phyloP scores from a whole-genome alignment of 2,329 filamentous ascomycete genomes.

The Venturia aucupariae region DNA sequence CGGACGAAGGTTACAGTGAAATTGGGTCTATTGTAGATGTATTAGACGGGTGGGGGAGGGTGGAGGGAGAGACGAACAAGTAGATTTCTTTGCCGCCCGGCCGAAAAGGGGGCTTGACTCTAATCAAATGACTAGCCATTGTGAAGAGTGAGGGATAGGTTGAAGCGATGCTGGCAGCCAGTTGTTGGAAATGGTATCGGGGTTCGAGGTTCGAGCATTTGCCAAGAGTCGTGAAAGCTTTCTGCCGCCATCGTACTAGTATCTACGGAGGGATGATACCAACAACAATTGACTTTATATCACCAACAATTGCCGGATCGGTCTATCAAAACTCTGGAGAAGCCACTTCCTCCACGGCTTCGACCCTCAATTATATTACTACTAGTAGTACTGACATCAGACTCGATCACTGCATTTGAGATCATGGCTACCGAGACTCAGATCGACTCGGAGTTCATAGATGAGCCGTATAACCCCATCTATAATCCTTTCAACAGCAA shows the following conservation, averaged over 20 bases:
- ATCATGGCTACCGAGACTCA: slow-evolving; percentile 3
- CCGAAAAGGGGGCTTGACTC: neutral
- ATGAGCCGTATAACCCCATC: slow-evolving; percentile 40
- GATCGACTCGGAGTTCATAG: neutral
- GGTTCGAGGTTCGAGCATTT: neutral
- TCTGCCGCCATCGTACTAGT: neutral
- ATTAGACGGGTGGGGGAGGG: neutral
- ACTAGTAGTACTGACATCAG: too few relatives aligned
- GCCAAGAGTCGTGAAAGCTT: neutral
- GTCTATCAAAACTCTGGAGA: neutral
- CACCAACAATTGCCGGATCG: neutral
- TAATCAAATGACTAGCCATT: too few relatives aligned
- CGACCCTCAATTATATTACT: too few relatives aligned
- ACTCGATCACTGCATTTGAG: neutral
- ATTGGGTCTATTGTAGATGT: slow-evolving; percentile 52
- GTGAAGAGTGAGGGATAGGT: neutral
- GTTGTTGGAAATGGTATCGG: neutral
- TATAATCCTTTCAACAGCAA: slow-evolving; percentile 40
- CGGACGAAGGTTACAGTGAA: slow-evolving; percentile 73
- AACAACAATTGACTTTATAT: neutral
- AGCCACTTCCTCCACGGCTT: too few relatives aligned
- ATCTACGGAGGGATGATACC: too few relatives aligned
- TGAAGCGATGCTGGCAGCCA: neutral
- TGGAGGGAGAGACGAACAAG: neutral
- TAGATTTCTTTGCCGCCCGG: neutral